Conservation (phyloP, 805 yeast species). For the Torulaspora franciscae region DNA sequence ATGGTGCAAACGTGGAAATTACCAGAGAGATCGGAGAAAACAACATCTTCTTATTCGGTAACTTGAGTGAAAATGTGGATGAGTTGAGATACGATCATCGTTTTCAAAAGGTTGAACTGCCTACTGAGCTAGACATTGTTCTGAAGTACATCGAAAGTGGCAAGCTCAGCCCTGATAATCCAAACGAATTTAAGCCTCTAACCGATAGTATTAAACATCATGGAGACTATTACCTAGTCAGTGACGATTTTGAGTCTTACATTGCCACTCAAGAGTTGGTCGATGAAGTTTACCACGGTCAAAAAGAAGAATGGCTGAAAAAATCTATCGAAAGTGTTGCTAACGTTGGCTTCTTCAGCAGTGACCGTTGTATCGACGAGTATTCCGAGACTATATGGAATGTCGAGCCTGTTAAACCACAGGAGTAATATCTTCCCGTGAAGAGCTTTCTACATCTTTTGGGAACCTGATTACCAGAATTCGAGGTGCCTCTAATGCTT, state of each 20-base stretch:
- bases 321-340: slow-evolving; percentile 78
- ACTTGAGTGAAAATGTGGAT: slow-evolving; percentile 84
- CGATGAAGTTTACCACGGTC: slow-evolving; percentile 60
- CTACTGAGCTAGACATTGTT: slow-evolving; percentile 57
- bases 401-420: slow-evolving; percentile 57
- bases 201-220: slow-evolving; percentile 64
- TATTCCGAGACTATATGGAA: slow-evolving; percentile 93
- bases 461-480: not conserved
- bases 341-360: slow-evolving; percentile 87
- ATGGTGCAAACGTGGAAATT: slow-evolving; percentile 94
- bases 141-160: slow-evolving; percentile 65
- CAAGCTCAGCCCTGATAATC: slow-evolving; percentile 58
- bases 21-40: slow-evolving; percentile 92
- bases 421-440: slow-evolving; percentile 3
- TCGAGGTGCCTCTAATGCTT: not conserved
- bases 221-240: slow-evolving; percentile 82
- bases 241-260: slow-evolving; percentile 85
- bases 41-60: slow-evolving; percentile 87
- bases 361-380: slow-evolving; percentile 87
- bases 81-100: slow-evolving; percentile 73
- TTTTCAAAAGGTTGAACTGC: slow-evolving; percentile 50
- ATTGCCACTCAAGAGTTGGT: slow-evolving; percentile 73
- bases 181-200: slow-evolving; percentile 58
- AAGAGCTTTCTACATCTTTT: not conserved
- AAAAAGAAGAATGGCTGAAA: slow-evolving; percentile 68